Conservation (phyloP, 352 stramenopile species). For the Globisporangium spiculum region DNA sequence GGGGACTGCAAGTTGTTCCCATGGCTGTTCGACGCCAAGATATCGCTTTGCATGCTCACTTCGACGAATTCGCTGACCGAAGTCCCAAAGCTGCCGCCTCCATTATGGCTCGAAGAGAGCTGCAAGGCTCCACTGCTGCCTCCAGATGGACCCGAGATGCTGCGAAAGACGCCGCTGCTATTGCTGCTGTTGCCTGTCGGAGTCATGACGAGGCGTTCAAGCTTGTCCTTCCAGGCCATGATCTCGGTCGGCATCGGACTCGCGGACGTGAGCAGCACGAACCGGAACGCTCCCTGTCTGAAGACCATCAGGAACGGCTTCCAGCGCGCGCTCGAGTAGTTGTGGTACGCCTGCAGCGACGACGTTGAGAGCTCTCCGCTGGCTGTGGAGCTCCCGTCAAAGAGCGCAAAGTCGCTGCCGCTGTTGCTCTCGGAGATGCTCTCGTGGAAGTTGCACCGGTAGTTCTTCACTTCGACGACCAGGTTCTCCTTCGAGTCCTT, state of each 20-base stretch:
- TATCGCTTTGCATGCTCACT: slow-evolving; percentile 31
- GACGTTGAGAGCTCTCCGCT: neutral
- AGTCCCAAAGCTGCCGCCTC: neutral
- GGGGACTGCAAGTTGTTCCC: slow-evolving; percentile 4
- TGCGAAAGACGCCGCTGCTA: neutral
- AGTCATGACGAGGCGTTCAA: slow-evolving; percentile 32
- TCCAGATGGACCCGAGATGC: slow-evolving; percentile 14
- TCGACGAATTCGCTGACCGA: slow-evolving; percentile 30
- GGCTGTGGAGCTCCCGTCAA: neutral
- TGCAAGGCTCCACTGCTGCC: neutral
- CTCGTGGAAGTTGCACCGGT: slow-evolving; percentile 47
- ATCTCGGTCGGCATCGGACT: slow-evolving; percentile 41
- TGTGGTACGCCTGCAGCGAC: slow-evolving; percentile 15
- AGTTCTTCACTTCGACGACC: slow-evolving; percentile 48
- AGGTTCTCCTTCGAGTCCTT: slow-evolving; percentile 24
- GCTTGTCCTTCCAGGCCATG: slow-evolving; percentile 54
- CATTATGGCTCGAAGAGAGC: neutral
- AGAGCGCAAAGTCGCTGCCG: slow-evolving; percentile 5
- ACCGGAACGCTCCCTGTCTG: slow-evolving; percentile 39
- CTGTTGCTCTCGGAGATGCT: slow-evolving; percentile 15
- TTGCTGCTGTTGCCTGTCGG: neutral
- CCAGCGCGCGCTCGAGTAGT: slow-evolving; percentile 30
- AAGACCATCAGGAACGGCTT: slow-evolving; percentile 63
- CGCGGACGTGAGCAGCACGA: slow-evolving; percentile 48
- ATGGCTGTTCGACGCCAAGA: slow-evolving; percentile 20